Percentiles rank a stretch among this genome's conserved stretches.
phyloP scores from a whole-genome alignment of 768 basidiomycete species.

The Hericium alpestre region DNA sequence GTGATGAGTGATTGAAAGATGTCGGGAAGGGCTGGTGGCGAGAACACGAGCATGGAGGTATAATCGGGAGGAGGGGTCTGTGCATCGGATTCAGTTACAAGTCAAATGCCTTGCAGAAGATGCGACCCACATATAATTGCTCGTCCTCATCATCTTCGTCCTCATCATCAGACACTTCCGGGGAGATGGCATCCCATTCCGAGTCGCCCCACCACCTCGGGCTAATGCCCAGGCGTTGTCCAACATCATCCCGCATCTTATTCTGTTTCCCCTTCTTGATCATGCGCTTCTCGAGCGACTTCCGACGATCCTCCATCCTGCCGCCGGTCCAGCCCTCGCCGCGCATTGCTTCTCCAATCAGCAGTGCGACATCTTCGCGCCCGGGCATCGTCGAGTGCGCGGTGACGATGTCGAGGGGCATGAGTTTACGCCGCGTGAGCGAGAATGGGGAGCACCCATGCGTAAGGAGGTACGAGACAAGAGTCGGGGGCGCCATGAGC shows the following conservation, averaged over 20 bases:
- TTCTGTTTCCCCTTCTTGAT: constrained; percentile 44
- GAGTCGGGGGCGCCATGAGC: constrained; percentile 76
- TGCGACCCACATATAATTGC: constrained; percentile 9
- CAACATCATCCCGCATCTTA: constrained; percentile 48
- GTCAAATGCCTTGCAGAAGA: neutral
- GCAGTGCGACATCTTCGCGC: constrained; percentile 74
- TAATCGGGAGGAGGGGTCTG: constrained; percentile 66
- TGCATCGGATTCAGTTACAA: neutral
- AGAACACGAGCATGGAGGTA: constrained; percentile 88
- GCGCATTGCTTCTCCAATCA: constrained; percentile 85
- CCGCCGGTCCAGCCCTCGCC: constrained; percentile 75
- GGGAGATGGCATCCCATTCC: constrained; percentile 19
- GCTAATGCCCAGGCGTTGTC: constrained; percentile 43
- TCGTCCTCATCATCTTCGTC: constrained; percentile 41
- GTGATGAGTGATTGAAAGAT: constrained; percentile 78
- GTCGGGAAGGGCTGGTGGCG: constrained; percentile 62
- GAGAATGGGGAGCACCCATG: constrained; percentile 81
- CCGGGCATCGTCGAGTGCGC: constrained; percentile 75
- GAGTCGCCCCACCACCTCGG: constrained; percentile 57
- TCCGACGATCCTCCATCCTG: constrained; percentile 59
- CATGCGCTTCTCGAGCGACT: constrained; percentile 44
- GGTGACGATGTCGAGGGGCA: constrained; percentile 82
- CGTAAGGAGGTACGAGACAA: constrained; percentile 87
- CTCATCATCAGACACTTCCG: constrained; percentile 31
- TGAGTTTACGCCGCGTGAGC: constrained; percentile 67